A percentile compares a stretch with the other conserved stretches of the same genome.
Conservation (phyloP, 495 filamentous ascomycete genomes). For the Neurospora sp. region DNA sequence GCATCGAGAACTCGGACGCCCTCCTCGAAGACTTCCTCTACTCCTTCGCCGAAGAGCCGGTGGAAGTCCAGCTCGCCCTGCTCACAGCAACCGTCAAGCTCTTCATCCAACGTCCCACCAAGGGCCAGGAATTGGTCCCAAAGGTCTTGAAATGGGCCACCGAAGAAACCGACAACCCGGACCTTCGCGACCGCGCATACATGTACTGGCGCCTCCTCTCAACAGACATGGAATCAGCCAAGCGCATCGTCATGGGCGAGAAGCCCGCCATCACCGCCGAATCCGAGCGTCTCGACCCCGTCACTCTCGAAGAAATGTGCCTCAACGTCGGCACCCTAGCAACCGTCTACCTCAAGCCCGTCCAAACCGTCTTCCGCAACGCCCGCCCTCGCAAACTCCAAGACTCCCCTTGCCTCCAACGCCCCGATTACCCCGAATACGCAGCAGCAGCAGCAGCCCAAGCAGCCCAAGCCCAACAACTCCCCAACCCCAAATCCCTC, state of each 20-base stretch:
- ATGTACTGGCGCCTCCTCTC: slow-evolving; percentile 98
- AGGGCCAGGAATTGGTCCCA: slow-evolving; percentile 78
- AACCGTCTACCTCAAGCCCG: slow-evolving; percentile 98
- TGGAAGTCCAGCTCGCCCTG: slow-evolving; percentile 65
- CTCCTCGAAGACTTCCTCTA: slow-evolving; percentile 92
- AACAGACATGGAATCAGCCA: slow-evolving; percentile 78
- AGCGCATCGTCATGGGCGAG: slow-evolving; percentile 84
- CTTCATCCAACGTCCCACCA: slow-evolving; percentile 90
- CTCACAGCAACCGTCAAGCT: slow-evolving; percentile 94
- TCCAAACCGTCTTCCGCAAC: slow-evolving; percentile 91
- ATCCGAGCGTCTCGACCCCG: slow-evolving; percentile 73
- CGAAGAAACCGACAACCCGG: slow-evolving; percentile 90
- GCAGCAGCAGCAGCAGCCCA: slow-evolving; percentile 6
- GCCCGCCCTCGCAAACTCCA: slow-evolving; percentile 56
- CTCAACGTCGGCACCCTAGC: slow-evolving; percentile 89
- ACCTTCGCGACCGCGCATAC: slow-evolving; percentile 93
- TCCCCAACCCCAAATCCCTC: slow-evolving; percentile 29
- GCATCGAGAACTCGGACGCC: slow-evolving; percentile 92
- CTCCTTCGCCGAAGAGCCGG: slow-evolving; percentile 74
- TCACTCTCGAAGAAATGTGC: slow-evolving; percentile 77
- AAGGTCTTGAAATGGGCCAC: slow-evolving; percentile 89
- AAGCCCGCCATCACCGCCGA: slow-evolving; percentile 93
- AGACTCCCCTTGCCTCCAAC: slow-evolving; percentile 79
- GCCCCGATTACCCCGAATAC: slow-evolving; percentile 35
- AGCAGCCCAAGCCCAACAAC: slow-evolving; percentile 8